Conservation (phyloP, 2,329 filamentous ascomycete genomes). For the Juglanconis sp. region DNA sequence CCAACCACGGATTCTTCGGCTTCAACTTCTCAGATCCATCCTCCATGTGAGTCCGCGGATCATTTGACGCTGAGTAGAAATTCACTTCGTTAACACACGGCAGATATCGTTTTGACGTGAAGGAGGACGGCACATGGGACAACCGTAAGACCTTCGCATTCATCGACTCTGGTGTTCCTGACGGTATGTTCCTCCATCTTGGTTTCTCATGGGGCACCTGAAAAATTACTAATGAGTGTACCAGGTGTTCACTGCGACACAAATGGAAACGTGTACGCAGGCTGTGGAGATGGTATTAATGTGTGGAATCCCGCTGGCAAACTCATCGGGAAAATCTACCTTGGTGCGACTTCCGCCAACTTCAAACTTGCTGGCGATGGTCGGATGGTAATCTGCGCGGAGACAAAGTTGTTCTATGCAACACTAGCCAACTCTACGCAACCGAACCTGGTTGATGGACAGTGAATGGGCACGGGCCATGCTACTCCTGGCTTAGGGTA, state of each 20-base stretch:
- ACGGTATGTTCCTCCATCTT: conserved; percentile 39
- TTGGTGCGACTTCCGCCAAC: conserved; percentile 44
- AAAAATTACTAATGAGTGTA: conserved; percentile 36
- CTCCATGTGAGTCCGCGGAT: conserved; percentile 41
- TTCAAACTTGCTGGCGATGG: conserved; percentile 46
- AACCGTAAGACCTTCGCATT: conserved; percentile 53
- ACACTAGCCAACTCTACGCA: conserved; percentile 24
- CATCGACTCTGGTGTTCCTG: conserved; percentile 48
- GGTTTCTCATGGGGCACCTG: neutral
- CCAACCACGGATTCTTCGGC: conserved; percentile 41
- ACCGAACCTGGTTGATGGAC: neutral
- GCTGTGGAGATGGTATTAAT: conserved; percentile 48
- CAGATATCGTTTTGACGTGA: conserved; percentile 42
- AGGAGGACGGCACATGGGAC: conserved; percentile 39
- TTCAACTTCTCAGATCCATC: conserved; percentile 38
- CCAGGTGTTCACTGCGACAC: conserved; percentile 51
- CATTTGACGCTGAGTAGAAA: neutral
- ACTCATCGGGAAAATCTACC: conserved; percentile 55
- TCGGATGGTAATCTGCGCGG: conserved; percentile 39
- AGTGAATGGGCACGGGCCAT: neutral
- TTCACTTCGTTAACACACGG: conserved; percentile 18
- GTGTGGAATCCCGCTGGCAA: conserved; percentile 47
- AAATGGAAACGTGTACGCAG: conserved; percentile 53
- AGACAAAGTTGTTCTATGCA: conserved; percentile 38
- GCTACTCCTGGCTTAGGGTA: neutral